phyloP scores from a whole-genome alignment of 2,329 filamentous ascomycete genomes.

The Cadophora sp. region DNA sequence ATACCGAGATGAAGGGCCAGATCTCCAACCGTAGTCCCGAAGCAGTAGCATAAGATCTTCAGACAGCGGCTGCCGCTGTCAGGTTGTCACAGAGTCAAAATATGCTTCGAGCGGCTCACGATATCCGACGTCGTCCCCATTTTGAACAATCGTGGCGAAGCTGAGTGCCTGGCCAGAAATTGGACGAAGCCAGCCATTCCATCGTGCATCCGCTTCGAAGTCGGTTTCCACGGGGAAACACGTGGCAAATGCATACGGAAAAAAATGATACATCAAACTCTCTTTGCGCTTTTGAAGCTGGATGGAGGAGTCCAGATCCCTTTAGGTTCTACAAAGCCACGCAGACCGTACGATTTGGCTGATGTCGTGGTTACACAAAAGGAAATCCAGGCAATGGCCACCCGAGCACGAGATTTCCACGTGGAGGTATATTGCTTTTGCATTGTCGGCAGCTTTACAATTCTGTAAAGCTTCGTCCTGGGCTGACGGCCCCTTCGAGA shows the following conservation, averaged over 20 bases:
- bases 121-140: neutral
- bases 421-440: conserved; percentile 1
- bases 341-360: neutral
- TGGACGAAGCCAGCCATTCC: conserved; percentile 10
- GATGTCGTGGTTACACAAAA: conserved; percentile 2
- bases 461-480: neutral
- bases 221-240: conserved; percentile 21
- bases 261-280: conserved; percentile 16
- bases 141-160: neutral
- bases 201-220: conserved; percentile 23
- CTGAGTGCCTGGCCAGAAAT: conserved; percentile 9
- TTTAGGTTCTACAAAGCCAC: conserved; percentile 1
- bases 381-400: neutral
- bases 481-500: neutral
- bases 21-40: conserved; percentile 3
- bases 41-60: neutral
- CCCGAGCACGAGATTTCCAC: conserved; percentile 15
- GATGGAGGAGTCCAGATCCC: conserved; percentile 2
- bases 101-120: conserved; percentile 1
- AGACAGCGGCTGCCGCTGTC: conserved; percentile 2
- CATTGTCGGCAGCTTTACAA: neutral
- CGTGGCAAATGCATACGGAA: conserved; percentile 25
- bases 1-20: conserved; percentile 6
- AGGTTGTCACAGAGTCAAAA: neutral
- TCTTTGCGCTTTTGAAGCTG: neutral